A percentile compares a stretch with the other conserved stretches of the same genome.
phyloP scores from a whole-genome alignment of 1,139 yeast genomes.

The Taphrina wiesneri region DNA sequence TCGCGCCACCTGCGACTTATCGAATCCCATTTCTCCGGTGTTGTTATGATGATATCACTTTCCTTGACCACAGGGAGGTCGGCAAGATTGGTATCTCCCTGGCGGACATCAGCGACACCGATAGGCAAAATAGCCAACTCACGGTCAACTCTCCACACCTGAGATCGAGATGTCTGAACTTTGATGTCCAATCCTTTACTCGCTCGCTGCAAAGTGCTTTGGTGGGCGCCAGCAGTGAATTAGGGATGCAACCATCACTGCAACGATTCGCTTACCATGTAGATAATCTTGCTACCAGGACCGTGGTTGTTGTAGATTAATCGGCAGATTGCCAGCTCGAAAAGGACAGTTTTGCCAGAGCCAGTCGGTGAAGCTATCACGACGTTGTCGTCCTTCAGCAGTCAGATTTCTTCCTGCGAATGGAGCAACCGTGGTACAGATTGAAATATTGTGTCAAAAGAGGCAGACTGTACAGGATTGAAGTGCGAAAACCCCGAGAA shows the following conservation, averaged over 20 bases:
- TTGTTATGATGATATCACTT: constrained; percentile 54
- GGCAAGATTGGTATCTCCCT: constrained; percentile 50
- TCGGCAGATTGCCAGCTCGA: constrained; percentile 56
- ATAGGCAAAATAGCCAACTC: neutral
- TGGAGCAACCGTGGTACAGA: neutral
- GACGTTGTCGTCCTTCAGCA: constrained; percentile 47
- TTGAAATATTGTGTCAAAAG: constrained; percentile 49
- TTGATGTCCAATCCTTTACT: constrained; percentile 49
- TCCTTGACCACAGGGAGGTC: constrained; percentile 51
- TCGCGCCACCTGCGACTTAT: constrained; percentile 56
- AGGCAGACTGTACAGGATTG: constrained; percentile 55
- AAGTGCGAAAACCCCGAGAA: constrained; percentile 43
- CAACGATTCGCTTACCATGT: constrained; percentile 43
- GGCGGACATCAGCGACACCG: constrained; percentile 33
- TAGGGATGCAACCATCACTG: neutral
- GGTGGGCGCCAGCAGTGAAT: constrained; percentile 53
- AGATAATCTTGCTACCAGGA: constrained; percentile 49
- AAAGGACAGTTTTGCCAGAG: constrained; percentile 59
- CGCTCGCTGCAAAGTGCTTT: constrained; percentile 52
- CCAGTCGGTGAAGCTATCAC: constrained; percentile 60
- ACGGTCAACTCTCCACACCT: constrained; percentile 53
- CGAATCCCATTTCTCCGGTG: constrained; percentile 63
- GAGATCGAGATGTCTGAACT: constrained; percentile 47
- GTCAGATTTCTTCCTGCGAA: too few species aligned
- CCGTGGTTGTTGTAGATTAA: constrained; percentile 42